Evolutionary conservation across 2,329 filamentous ascomycete species (phyloP).

Genomic region (Hypoxylon sp.): DNA sequence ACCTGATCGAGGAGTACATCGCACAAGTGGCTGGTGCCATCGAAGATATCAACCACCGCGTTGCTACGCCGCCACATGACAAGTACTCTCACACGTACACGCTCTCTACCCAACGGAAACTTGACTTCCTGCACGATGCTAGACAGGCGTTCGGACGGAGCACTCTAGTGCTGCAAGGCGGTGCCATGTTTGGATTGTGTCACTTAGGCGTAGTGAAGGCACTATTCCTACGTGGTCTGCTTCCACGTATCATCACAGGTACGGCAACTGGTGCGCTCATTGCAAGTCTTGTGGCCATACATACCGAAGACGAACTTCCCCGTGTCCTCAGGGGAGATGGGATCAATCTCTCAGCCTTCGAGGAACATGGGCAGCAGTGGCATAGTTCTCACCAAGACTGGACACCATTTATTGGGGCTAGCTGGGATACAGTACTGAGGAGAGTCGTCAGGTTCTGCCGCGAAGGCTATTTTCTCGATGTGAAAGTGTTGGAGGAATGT

Average conservation of each 20-base stretch:
- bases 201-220: constrained; percentile 92
- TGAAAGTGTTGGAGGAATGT: constrained; percentile 81
- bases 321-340: constrained; percentile 78
- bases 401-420: constrained; percentile 52
- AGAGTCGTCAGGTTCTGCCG: constrained; percentile 73
- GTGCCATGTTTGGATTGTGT: constrained; percentile 89
- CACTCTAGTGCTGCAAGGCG: constrained; percentile 86
- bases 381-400: constrained; percentile 43
- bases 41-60: constrained; percentile 71
- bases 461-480: constrained; percentile 86
- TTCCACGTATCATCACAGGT: constrained; percentile 90
- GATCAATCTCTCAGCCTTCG: constrained; percentile 85
- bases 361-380: constrained; percentile 50
- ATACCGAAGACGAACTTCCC: constrained; percentile 85
- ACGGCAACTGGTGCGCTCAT: constrained; percentile 91
- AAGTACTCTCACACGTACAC: constrained; percentile 38
- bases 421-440: constrained; percentile 69
- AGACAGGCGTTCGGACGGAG: constrained; percentile 88
- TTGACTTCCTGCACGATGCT: constrained; percentile 87
- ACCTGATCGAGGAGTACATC: constrained; percentile 90
- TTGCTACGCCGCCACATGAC: constrained; percentile 34
- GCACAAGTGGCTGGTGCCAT: constrained; percentile 83
- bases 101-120: constrained; percentile 77
- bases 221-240: constrained; percentile 77
- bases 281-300: constrained; percentile 85